Base-by-base conservation (phyloP, 192 early-diverging fungal species). In the Entomortierella beljakovae region DNA sequence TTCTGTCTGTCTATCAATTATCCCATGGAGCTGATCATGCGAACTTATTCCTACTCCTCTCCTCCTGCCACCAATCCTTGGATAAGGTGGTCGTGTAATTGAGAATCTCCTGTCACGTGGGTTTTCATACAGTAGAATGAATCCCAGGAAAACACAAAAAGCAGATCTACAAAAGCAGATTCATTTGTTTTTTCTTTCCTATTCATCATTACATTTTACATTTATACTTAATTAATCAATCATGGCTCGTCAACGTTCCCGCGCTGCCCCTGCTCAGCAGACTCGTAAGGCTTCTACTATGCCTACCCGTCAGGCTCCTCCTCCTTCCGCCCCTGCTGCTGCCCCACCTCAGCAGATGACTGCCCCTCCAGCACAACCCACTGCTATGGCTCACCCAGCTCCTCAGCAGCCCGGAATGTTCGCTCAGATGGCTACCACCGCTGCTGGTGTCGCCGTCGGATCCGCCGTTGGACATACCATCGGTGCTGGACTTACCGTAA, bases 361-460 rank as follows among this genome's bases (percentile, higher is more conserved):
- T 50, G 67, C 75, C 49, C 67, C 75, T 49, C 66, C 75, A 32
- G 31, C 66, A 46, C 66, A 68, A 35, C 88, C 90, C 46, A 81
- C 89, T 3, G 80, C 87, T 60, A 76, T 89, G 38, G 86, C 84
- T 23, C 84, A 87, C 35, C 81, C 84, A 51, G 84, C 82, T 38
- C 90, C 90, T 25, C 88, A 89, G 81, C 91, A 93, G 79, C 92
- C 92, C 29, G 91, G 91, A 42, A 64, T 94, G 68, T 91, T 92
- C 70, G 89, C 88, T 35, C 89, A 96, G 84, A 95, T 96, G 94
- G 96, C 94, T n/a, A 85, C 94, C 18, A 96, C 96, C 25, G 96
- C 95, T 59, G 96, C 93, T 49, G 64, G 86, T 95, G 93, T 94
- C 89, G 50, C 86, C 89, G 28, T 95, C 93, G 95, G 95, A 85